Evolutionary conservation across 2,329 filamentous ascomycete genomes (phyloP).

Genomic region (Epichloe scottii): DNA sequence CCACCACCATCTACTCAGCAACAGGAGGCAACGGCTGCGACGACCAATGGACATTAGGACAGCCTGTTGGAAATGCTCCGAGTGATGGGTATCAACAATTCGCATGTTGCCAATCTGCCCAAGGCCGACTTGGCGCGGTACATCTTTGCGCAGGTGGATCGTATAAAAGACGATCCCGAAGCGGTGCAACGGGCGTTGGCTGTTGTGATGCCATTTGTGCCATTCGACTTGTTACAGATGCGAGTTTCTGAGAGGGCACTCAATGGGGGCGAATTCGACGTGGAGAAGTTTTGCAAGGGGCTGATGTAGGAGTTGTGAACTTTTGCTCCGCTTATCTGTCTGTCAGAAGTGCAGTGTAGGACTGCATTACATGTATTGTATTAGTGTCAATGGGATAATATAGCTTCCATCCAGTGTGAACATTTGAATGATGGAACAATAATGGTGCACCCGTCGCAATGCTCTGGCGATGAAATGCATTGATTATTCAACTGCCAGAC

Average conservation of each 20-base stretch:
- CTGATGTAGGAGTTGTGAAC: neutral
- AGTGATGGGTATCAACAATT: neutral
- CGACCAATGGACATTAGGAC: conserved; percentile 32
- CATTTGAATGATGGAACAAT: too few relatives aligned
- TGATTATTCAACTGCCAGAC: too few relatives aligned
- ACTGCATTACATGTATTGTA: neutral
- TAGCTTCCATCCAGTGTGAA: neutral
- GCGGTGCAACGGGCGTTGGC: neutral
- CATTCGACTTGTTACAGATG: neutral
- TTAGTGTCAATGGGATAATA: neutral
- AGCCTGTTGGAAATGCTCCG: conserved; percentile 5
- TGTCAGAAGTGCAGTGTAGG: neutral
- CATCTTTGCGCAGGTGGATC: neutral
- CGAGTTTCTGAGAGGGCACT: neutral
- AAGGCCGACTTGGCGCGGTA: neutral
- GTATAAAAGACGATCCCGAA: neutral
- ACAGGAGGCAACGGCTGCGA: conserved; percentile 5
- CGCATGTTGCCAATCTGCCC: neutral
- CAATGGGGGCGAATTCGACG: neutral
- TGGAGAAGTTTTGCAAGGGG: neutral
- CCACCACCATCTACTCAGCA: conserved; percentile 26
- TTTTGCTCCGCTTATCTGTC: neutral
- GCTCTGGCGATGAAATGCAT: too few relatives aligned
- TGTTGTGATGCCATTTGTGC: neutral
- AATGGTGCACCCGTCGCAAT: too few relatives aligned